phyloP scores from a whole-genome alignment of 441 rosid species.

The Manihot esculenta region DNA sequence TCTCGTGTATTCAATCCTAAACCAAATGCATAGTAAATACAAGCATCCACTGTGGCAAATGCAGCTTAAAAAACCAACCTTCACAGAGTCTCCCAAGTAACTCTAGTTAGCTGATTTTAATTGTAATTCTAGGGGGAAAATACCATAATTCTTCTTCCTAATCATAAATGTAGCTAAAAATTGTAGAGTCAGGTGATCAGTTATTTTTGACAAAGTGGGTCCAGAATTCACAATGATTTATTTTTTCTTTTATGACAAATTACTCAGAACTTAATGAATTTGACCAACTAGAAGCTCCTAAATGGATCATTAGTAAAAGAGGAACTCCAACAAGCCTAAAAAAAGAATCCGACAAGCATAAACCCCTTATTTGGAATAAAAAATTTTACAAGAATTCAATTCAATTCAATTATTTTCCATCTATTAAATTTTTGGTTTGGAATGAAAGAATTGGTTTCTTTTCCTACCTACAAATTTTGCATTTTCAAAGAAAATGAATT shows the following conservation, averaged over 20 bases:
- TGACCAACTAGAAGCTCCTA: neutral
- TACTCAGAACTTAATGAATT: neutral
- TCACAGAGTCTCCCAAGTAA: neutral
- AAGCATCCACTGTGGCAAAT: neutral
- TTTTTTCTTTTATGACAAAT: neutral
- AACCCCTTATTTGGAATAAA: too few species aligned
- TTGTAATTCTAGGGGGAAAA: neutral
- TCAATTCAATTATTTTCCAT: too few species aligned
- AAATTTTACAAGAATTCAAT: too few species aligned
- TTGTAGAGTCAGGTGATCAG: neutral
- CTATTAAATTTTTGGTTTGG: too few species aligned
- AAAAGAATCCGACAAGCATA: constrained; percentile 9
- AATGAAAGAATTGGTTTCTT: too few species aligned
- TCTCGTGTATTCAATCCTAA: neutral
- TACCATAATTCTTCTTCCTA: neutral
- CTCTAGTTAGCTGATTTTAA: neutral
- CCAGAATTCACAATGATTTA: neutral
- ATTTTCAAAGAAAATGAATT: too few species aligned
- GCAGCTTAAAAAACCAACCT: neutral
- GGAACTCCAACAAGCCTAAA: neutral
- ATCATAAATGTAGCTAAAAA: constrained; percentile 1
- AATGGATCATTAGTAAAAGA: neutral
- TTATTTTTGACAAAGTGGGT: neutral
- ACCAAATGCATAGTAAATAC: neutral
- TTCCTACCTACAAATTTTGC: too few species aligned